Percentiles rank a stretch among this genome's conserved stretches.
phyloP scores from a whole-genome alignment of 78 protist species.

The Dictyostelium firmibasis region DNA sequence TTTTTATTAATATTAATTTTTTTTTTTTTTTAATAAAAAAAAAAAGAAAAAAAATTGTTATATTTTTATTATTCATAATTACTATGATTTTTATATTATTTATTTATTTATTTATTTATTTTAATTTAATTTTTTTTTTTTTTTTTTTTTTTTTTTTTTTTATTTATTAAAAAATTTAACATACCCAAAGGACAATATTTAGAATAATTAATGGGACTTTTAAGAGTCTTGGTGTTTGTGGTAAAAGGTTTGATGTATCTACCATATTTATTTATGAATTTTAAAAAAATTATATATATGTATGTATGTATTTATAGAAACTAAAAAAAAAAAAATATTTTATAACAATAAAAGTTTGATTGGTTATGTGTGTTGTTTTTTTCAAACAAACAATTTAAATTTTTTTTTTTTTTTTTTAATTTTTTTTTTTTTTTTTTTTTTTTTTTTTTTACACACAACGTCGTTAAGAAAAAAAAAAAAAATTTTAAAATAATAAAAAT shows the following conservation, averaged over 20 bases:
- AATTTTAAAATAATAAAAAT: no score
- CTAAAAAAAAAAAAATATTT: no score
- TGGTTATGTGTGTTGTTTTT: background rate
- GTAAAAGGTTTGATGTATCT: slow-evolving; percentile 70
- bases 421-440: no score
- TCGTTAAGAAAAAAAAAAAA: background rate
- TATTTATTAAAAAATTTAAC: background rate
- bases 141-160: background rate
- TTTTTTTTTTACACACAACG: no score
- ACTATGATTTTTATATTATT: no score
- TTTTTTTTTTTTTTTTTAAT: no score
- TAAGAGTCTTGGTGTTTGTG: slow-evolving; percentile 64
- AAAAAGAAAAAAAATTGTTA: no score
- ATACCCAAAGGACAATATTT: slow-evolving; percentile 72
- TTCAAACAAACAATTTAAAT: background rate
- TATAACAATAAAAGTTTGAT: background rate
- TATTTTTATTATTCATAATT: no score
- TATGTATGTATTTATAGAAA: background rate
- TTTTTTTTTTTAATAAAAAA: background rate
- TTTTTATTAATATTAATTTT: background rate
- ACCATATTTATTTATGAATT: slow-evolving; percentile 19
- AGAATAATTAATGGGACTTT: slow-evolving; percentile 62
- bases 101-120: background rate
- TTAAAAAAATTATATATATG: background rate
- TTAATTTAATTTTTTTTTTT: background rate